Percentiles rank a stretch among this genome's conserved stretches.
Conservation (phyloP, 768 basidiomycete species). For the Tricholoma bakamatsutake region DNA sequence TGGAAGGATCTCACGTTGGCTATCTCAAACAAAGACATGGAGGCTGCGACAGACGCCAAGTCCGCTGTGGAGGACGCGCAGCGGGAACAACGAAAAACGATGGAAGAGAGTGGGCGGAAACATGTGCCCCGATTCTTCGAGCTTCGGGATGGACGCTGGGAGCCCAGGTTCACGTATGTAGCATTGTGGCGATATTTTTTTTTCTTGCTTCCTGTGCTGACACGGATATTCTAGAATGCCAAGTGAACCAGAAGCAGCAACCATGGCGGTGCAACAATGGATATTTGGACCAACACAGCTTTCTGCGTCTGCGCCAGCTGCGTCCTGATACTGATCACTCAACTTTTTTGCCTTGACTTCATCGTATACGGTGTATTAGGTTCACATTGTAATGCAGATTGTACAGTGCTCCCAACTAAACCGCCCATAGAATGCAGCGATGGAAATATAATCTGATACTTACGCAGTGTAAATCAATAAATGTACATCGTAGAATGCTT, state of each 20-base stretch:
- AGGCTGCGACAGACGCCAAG: slow-evolving; percentile 88
- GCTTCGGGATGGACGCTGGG: slow-evolving; percentile 70
- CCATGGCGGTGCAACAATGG: slow-evolving; percentile 66
- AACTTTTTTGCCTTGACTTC: slow-evolving; percentile 5
- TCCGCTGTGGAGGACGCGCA: slow-evolving; percentile 87
- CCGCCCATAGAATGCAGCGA: neutral
- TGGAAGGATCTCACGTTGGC: slow-evolving; percentile 85
- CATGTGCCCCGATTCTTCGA: slow-evolving; percentile 83
- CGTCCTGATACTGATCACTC: slow-evolving; percentile 8
- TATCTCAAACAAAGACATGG: slow-evolving; percentile 87
- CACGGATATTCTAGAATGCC: slow-evolving; percentile 49
- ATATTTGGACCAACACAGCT: slow-evolving; percentile 46
- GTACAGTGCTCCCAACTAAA: neutral
- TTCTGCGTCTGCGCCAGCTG: neutral
- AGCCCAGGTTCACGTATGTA: slow-evolving; percentile 70
- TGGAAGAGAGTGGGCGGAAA: slow-evolving; percentile 67
- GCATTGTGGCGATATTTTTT: neutral
- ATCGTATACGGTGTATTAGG: slow-evolving; percentile 14
- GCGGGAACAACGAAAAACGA: slow-evolving; percentile 66
- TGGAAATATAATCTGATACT: neutral
- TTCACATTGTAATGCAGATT: slow-evolving; percentile 4
- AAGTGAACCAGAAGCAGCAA: slow-evolving; percentile 60
- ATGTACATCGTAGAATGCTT: neutral
- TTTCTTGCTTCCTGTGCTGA: slow-evolving; percentile 1
- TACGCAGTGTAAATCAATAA: neutral